These are phyloP conservation scores for Phanerochaete carnosa DNA, from an alignment of 768 basidiomycete genomes.

Conservation along the genomic window DNA sequence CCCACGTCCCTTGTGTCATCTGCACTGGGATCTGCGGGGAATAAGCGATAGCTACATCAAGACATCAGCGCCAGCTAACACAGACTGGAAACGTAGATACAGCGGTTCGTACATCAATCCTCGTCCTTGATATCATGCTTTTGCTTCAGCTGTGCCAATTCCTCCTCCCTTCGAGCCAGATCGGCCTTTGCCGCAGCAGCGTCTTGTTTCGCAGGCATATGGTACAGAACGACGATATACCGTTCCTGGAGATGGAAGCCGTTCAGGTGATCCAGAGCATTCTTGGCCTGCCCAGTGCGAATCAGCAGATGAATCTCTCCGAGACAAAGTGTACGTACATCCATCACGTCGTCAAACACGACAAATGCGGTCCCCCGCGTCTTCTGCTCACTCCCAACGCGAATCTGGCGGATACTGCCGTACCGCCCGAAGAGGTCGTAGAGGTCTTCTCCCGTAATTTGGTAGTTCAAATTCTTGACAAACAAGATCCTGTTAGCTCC, in stretches of 20 bases:
- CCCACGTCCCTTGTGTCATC: neutral
- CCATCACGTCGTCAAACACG: constrained; percentile 95
- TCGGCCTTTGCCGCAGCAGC: constrained; percentile 93
- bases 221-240: constrained; percentile 96
- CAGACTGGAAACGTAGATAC: neutral
- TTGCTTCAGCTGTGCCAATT: constrained; percentile 81
- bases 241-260: constrained; percentile 98
- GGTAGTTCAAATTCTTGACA: constrained; percentile 91
- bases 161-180: constrained; percentile 86
- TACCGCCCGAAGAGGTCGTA: constrained; percentile 98
- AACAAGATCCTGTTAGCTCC: constrained; percentile 91
- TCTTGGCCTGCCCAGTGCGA: constrained; percentile 68
- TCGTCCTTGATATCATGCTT: constrained; percentile 79
- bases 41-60: neutral
- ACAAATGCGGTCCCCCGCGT: constrained; percentile 96
- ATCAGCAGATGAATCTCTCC: neutral
- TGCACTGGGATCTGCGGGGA: neutral
- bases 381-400: constrained; percentile 89
- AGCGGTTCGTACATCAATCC: constrained; percentile 36
- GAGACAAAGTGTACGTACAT: constrained; percentile 45
- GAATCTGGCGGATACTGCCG: constrained; percentile 93
- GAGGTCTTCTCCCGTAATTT: constrained; percentile 89
- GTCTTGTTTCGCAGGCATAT: constrained; percentile 97
- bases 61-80: neutral
- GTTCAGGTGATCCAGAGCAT: constrained; percentile 93